Percentiles rank a stretch among this genome's conserved stretches.
phyloP scores from a whole-genome alignment of 2,329 filamentous ascomycete species.

The Lachnellula cervina region DNA sequence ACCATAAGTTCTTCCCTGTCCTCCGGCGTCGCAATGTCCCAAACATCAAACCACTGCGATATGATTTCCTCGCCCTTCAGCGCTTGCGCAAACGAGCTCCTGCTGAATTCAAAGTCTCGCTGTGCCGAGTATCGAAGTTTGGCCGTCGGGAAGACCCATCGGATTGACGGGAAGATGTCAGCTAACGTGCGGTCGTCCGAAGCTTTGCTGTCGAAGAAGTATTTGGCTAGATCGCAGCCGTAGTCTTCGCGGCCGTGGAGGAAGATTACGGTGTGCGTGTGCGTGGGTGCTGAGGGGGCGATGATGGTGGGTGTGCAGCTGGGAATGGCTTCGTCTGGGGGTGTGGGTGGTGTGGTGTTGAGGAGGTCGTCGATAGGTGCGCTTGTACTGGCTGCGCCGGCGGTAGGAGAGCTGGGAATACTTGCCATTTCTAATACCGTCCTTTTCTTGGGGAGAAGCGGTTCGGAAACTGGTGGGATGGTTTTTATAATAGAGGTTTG shows the following conservation, averaged over 20 bases:
- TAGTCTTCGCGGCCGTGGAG: slow-evolving; percentile 42
- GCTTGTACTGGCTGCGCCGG: too few species aligned
- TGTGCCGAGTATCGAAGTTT: slow-evolving; percentile 27
- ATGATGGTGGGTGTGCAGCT: background rate
- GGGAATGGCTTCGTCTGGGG: too few species aligned
- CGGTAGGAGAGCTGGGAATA: too few species aligned
- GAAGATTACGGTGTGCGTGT: slow-evolving; percentile 42
- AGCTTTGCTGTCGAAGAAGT: slow-evolving; percentile 37
- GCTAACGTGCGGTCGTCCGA: slow-evolving; percentile 13
- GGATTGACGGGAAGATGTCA: slow-evolving; percentile 13
- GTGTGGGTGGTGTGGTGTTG: too few species aligned
- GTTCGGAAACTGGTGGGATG: too few species aligned
- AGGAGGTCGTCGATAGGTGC: too few species aligned
- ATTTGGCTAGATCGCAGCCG: slow-evolving; percentile 34
- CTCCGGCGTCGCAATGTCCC: slow-evolving; percentile 33
- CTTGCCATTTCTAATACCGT: too few species aligned
- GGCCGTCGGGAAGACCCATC: slow-evolving; percentile 18
- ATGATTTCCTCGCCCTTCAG: slow-evolving; percentile 21
- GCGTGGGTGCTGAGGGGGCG: slow-evolving; percentile 10
- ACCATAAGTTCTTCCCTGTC: slow-evolving; percentile 39
- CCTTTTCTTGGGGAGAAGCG: too few species aligned
- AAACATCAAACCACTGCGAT: slow-evolving; percentile 49
- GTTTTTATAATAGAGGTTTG: too few species aligned
- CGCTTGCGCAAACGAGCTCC: slow-evolving; percentile 10
- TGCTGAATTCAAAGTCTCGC: slow-evolving; percentile 21